Percentiles rank a stretch among this genome's conserved stretches.
Conservation (phyloP, 495 filamentous ascomycete genomes). For the Usnea hakonensis region DNA sequence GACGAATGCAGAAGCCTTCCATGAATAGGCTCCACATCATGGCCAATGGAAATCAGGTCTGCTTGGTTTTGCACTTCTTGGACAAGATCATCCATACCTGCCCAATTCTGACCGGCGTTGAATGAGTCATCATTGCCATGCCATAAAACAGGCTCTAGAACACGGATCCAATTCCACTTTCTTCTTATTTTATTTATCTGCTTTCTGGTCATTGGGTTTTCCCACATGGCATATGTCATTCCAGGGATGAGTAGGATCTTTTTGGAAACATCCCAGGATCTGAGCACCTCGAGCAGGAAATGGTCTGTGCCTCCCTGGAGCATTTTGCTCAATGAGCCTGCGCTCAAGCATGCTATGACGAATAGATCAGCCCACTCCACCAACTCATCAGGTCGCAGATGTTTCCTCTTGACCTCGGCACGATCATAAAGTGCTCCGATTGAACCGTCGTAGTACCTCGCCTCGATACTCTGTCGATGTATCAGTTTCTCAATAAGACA, state of each 20-base stretch:
- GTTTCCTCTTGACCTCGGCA: neutral
- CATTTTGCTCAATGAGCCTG: slow-evolving; percentile 75
- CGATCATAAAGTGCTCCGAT: neutral
- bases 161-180: slow-evolving; percentile 76
- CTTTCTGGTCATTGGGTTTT: slow-evolving; percentile 74
- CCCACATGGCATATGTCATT: slow-evolving; percentile 78
- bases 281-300: slow-evolving; percentile 62
- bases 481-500: neutral
- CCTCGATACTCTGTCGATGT: slow-evolving; percentile 2
- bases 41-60: slow-evolving; percentile 52
- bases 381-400: neutral
- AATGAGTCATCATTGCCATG: slow-evolving; percentile 43
- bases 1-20: slow-evolving; percentile 31
- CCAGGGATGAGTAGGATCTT: slow-evolving; percentile 73
- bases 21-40: slow-evolving; percentile 47
- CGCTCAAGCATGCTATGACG: slow-evolving; percentile 74
- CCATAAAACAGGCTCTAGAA: slow-evolving; percentile 66
- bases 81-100: slow-evolving; percentile 12
- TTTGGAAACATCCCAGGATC: slow-evolving; percentile 77
- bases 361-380: slow-evolving; percentile 78
- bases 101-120: slow-evolving; percentile 2
- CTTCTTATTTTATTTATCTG: slow-evolving; percentile 71
- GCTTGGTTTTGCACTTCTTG: slow-evolving; percentile 41
- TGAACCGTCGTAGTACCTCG: neutral
- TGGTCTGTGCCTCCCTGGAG: slow-evolving; percentile 68